Percentiles rank a stretch among this genome's conserved stretches.
Evolutionary conservation across 805 yeast species (phyloP).

Genomic region (Lipomyces sp.): DNA sequence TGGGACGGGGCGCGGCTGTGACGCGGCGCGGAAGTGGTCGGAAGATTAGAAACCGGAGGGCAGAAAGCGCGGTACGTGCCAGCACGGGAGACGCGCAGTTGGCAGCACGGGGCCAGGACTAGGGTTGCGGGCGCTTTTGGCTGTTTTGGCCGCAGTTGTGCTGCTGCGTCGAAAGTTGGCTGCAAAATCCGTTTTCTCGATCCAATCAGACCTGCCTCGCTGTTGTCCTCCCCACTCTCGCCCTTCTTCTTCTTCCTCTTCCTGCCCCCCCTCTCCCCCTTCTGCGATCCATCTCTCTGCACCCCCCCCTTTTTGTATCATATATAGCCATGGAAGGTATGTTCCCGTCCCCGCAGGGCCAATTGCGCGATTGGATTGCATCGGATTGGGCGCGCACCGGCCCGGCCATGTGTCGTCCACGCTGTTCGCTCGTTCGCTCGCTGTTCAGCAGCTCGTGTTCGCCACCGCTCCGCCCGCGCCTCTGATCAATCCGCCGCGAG

Average conservation of each 20-base stretch:
- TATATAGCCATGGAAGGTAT: conserved; percentile 26
- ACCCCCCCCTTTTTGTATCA: conserved; percentile 4
- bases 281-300: conserved; percentile 7
- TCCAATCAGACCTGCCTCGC: neutral
- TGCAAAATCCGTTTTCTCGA: conserved; percentile 2
- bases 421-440: neutral
- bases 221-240: neutral
- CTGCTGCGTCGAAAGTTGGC: conserved; percentile 2
- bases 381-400: conserved; percentile 1
- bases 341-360: conserved; percentile 4
- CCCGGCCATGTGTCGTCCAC: neutral
- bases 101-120: neutral
- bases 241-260: conserved; percentile 2
- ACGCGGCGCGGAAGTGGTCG: neutral
- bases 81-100: conserved; percentile 11
- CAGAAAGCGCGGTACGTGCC: neutral
- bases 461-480: neutral
- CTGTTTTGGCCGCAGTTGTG: neutral
- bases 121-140: no score
- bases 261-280: conserved; percentile 8
- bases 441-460: neutral
- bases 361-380: neutral
- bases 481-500: no score
- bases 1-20: neutral
- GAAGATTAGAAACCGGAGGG: neutral